Base-by-base conservation (phyloP, 2,329 filamentous ascomycete species). In the Dactylellina haptotyla region DNA sequence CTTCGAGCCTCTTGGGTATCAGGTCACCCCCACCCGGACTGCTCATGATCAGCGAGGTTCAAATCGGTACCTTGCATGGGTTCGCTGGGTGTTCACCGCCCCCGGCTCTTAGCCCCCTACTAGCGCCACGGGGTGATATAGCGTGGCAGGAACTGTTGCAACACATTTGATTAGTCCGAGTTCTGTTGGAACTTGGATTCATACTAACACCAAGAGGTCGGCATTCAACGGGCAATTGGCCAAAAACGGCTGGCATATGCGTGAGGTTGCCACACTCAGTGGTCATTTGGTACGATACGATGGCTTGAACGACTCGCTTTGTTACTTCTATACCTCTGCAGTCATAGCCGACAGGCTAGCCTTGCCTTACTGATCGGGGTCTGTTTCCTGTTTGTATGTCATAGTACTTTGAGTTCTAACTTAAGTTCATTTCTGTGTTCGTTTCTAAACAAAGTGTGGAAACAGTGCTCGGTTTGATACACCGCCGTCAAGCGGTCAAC, bases 401-500 rank as follows among this genome's bases (percentile, higher is more conserved):
- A n/a, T n/a, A n/a, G n/a, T n/a, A n/a, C n/a, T n/a, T n/a, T n/a
- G n/a, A n/a, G n/a, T n/a, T n/a, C n/a, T n/a, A n/a, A n/a, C n/a
- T n/a, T n/a, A n/a, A n/a, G n/a, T n/a, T n/a, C n/a, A n/a, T n/a
- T n/a, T n/a, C n/a, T n/a, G n/a, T n/a, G 8, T 39, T 46, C 56
- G 41, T 61, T 54, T 32, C 54, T 54, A 50, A 66, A 66, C 41
- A 41, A 41, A 51, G 59, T 45, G 16, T 28, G 43, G 18, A 43
- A n/a, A 23, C 23, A 37, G 16, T n/a, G 26, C 50, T 37, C 39
- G 14, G 10, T 54, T 54, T 34, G 30, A 34, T 34, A 34, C 30
- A 34, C 30, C 30, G 14, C 14, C 14, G 30, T 34, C 37, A 16
- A 50, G 1, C 6, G 5, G 28, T 28, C 9, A 28, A 12, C 26